Evolutionary conservation across 176 grass and related monocot genomes (phyloP), one percentile per base, ranked within the genome.

Genomic region (Oryza glaberrima): DNA sequence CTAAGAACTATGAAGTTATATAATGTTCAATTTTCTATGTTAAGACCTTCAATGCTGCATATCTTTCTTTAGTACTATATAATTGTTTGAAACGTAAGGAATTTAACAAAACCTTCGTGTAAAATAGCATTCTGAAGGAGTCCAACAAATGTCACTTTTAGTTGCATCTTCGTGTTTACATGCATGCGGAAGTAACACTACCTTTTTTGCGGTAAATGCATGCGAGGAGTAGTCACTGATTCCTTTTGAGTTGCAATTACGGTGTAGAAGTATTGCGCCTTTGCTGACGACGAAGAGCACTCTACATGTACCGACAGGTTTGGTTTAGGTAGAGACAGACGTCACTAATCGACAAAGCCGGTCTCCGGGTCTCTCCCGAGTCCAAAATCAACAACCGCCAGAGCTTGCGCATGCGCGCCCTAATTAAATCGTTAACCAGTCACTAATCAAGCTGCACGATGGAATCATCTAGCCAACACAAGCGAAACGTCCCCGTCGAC

Each of bases 401-500:
- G 49, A 51, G 22, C 25, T 65, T 12, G 51, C 12, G 82, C 25
- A 47, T 9, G 11, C 51, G 36, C 65, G 9, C 36, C 13, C 58
- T 17, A 14, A 46, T 45, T 43, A 41, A 73, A 43, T 2, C 19
- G 38, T 14, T 43, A 71, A 20, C 26, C 44, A 63, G 61, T 20
- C 52, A 25, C 28, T 40, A 43, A 30, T 60, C 80, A 45, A 64
- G 46, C 9, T 2, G 6, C 38, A 75, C 25, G 44, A 52, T 35
- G 66, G 61, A 3, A 54, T 78, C 73, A 3, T 36, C 67, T 19
- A 28, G 41, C 76, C 23, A 77, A 12, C 11, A 26, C 67, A 56
- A 46, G 73, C 49, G 60, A 61, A 60, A 58, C 73, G 79, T 83
- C 88, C 0, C 35, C 67, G 4, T 90, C 83, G 61, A 20, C 14